Percentiles rank a stretch among this genome's conserved stretches.
phyloP scores from a whole-genome alignment of 139 green algal species.

The Dunaliella primolecta region DNA sequence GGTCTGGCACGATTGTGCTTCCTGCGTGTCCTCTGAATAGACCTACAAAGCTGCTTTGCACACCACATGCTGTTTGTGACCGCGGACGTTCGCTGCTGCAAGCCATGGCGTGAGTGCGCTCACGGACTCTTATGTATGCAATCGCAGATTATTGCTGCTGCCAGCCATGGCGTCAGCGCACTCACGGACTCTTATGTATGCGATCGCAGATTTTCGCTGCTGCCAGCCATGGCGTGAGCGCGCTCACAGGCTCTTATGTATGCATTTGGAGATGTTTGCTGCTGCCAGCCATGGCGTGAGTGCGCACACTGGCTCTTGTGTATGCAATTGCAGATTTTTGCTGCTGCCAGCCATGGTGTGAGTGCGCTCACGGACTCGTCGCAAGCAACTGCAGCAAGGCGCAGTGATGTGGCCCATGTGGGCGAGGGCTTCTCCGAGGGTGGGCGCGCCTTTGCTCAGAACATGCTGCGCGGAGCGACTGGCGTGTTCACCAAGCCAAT shows the following conservation, averaged over 20 bases:
- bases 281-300: constrained; percentile 11
- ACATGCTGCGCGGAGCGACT: constrained; percentile 62
- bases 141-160: constrained; percentile 13
- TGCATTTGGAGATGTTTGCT: constrained; percentile 18
- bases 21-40: no score
- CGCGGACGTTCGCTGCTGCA: constrained; percentile 20
- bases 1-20: no score
- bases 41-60: no score
- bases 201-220: constrained; percentile 21
- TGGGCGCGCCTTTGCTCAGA: constrained; percentile 61
- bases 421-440: constrained; percentile 76
- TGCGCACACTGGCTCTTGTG: background rate
- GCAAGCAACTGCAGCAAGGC: background rate
- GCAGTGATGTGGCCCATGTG: constrained; percentile 32
- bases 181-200: constrained; percentile 6
- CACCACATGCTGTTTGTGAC: no score
- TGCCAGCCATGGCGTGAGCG: constrained; percentile 7
- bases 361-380: constrained; percentile 4
- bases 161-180: constrained; percentile 3
- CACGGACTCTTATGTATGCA: constrained; percentile 2
- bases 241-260: constrained; percentile 1
- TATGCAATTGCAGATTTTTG: constrained; percentile 29
- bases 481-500: constrained; percentile 84
- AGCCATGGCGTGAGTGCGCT: constrained; percentile 9
- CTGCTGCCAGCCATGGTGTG: constrained; percentile 12